These are phyloP conservation scores for Leccinum truebloodii DNA, from an alignment of 768 basidiomycete genomes.

Conservation along the genomic window DNA sequence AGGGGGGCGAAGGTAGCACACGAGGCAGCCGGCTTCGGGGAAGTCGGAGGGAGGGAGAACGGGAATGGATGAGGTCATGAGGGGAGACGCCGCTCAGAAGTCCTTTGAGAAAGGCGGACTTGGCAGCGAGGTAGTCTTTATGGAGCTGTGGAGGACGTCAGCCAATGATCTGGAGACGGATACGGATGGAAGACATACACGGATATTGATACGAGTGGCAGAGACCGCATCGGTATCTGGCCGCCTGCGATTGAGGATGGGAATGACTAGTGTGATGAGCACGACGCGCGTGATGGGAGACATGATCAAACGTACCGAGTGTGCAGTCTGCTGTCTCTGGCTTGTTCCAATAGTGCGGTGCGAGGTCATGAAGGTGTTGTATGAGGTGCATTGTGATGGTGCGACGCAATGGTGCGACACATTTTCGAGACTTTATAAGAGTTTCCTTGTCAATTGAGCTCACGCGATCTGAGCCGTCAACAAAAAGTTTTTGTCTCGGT, in stretches of 20 bases:
- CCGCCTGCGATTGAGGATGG: slow-evolving; percentile 37
- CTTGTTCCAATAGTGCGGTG: slow-evolving; percentile 71
- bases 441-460: neutral
- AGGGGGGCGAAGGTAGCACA: slow-evolving; percentile 58
- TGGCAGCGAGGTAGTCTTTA: slow-evolving; percentile 77
- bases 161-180: slow-evolving; percentile 7
- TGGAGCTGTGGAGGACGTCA: slow-evolving; percentile 55
- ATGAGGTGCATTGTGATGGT: neutral
- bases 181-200: slow-evolving; percentile 42
- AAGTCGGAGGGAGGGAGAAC: slow-evolving; percentile 24
- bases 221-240: slow-evolving; percentile 41
- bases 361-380: slow-evolving; percentile 37
- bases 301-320: slow-evolving; percentile 48
- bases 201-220: slow-evolving; percentile 60
- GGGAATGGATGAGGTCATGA: slow-evolving; percentile 50
- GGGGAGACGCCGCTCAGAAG: slow-evolving; percentile 70
- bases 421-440: neutral
- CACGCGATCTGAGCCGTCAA: neutral
- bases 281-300: neutral
- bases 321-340: slow-evolving; percentile 80
- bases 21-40: slow-evolving; percentile 62
- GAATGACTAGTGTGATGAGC: slow-evolving; percentile 40
- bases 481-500: neutral
- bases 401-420: neutral
- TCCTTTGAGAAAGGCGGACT: slow-evolving; percentile 70